These are phyloP conservation scores for Lodderomyces pseudojiufengensis DNA, from an alignment of 1,139 yeast species.

Conservation along the genomic window DNA sequence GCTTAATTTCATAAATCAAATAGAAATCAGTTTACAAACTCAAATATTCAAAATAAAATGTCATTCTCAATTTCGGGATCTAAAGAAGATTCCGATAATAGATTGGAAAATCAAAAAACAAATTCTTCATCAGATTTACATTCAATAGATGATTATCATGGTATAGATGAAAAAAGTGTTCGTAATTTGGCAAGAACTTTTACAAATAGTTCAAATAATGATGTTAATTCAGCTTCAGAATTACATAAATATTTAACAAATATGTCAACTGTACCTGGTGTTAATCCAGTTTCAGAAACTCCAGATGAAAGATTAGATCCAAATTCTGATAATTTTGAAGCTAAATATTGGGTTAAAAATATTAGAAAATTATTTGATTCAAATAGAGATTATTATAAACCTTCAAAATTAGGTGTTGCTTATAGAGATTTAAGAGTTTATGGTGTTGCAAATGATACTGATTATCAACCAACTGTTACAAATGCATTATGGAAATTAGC, in stretches of 20 bases:
- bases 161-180: slow-evolving; percentile 13
- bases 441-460: slow-evolving; percentile 76
- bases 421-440: slow-evolving; percentile 66
- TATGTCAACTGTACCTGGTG: slow-evolving; percentile 55
- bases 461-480: slow-evolving; percentile 69
- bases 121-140: background rate
- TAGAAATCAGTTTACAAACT: too few relatives aligned
- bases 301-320: slow-evolving; percentile 11
- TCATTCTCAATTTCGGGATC: background rate
- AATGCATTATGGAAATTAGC: slow-evolving; percentile 41
- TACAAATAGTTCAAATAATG: slow-evolving; percentile 25
- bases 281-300: slow-evolving; percentile 27
- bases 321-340: slow-evolving; percentile 14
- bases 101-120: slow-evolving; percentile 1
- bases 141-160: slow-evolving; percentile 2
- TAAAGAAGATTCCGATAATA: slow-evolving; percentile 2
- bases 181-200: slow-evolving; percentile 33
- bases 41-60: too few relatives aligned
- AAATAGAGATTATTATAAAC: slow-evolving; percentile 44
- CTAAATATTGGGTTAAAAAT: slow-evolving; percentile 66
- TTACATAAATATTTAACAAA: slow-evolving; percentile 36
- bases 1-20: too few relatives aligned
- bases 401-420: slow-evolving; percentile 62
- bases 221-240: slow-evolving; percentile 5
- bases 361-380: slow-evolving; percentile 37